Base-by-base conservation (phyloP, 176 grass and related monocot genomes). In the Bolboschoenus planiculmis region DNA sequence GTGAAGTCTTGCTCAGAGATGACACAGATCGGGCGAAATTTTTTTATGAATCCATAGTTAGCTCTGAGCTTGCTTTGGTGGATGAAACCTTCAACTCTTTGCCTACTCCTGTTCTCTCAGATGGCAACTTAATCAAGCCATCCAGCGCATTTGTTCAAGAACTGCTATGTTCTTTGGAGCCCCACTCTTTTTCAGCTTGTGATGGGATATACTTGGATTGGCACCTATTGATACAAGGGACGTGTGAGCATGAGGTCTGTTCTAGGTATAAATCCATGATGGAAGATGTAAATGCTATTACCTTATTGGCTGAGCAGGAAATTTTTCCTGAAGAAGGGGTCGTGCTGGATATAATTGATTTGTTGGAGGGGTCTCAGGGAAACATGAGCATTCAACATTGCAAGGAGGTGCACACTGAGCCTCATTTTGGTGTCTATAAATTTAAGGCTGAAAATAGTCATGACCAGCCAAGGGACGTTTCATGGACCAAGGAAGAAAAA, bases 151-250 rank as follows among this genome's bases (percentile, higher is more conserved):
- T 70, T 71, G 81, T 86, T 63, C 75, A 57, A 81, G 88, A 91
- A 86, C 21, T 95, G 67, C 82, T 93, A 43, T 30, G 76, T 83
- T 60, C 83, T 61, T 84, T 95, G 56, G 87, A 91, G 84, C 90
- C 86, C 83, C 84, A 88, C 75, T 78, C 90, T 84, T 78, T 84
- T 56, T 93, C 96, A 29, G 84, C 90, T 72, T 86, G 84, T 56
- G 96, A 98, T 84, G 85, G 40, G 76, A 98, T 98, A 84, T 98
- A 91, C 87, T 90, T 98, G 80, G 96, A 98, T 85, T 95, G 96
- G 92, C 96, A 98, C 89, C 86, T 89, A 81, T 75, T 90, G 78
- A 83, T 88, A 80, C 87, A 93, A 86, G 90, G 84, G 44, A 57
- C 82, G 50, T 98, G 92, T 86, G 91, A 88, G 65, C 58, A 50